These are phyloP conservation scores for Chaetomium tenue DNA, from an alignment of 495 filamentous ascomycete species.

Conservation along the genomic window DNA sequence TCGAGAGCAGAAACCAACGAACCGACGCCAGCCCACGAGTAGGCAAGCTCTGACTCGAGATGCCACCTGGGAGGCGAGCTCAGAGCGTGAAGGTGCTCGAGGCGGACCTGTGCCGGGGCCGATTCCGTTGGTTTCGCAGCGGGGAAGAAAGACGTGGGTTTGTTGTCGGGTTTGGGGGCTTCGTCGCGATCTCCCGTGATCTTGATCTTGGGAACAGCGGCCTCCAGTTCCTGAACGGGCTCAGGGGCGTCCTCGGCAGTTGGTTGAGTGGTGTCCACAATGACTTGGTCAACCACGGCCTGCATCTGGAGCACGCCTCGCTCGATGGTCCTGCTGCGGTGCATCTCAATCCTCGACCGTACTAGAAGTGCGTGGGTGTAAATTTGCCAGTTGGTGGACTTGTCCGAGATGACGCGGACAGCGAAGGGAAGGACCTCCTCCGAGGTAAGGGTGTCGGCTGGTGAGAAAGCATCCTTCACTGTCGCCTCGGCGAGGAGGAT, in stretches of 20 bases:
- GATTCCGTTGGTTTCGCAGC: slow-evolving; percentile 71
- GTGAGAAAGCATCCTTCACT: slow-evolving; percentile 79
- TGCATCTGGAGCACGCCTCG: slow-evolving; percentile 90
- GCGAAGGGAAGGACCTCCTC: slow-evolving; percentile 94
- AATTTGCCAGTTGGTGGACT: slow-evolving; percentile 94
- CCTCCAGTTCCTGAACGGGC: slow-evolving; percentile 17
- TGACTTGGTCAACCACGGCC: slow-evolving; percentile 91
- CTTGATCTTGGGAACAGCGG: slow-evolving; percentile 41
- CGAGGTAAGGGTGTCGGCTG: slow-evolving; percentile 77
- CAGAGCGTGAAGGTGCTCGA: slow-evolving; percentile 79
- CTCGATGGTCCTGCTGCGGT: slow-evolving; percentile 80
- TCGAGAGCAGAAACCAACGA: slow-evolving; percentile 87
- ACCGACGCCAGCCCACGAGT: slow-evolving; percentile 83
- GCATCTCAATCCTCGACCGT: slow-evolving; percentile 83
- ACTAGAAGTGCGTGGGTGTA: slow-evolving; percentile 92
- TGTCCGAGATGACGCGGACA: slow-evolving; percentile 79
- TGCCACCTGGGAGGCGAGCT: slow-evolving; percentile 86
- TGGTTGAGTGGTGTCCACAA: slow-evolving; percentile 72
- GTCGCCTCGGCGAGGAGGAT: slow-evolving; percentile 83
- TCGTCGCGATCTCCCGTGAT: slow-evolving; percentile 34
- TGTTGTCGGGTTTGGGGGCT: slow-evolving; percentile 21
- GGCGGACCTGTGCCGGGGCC: slow-evolving; percentile 69
- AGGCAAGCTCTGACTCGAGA: slow-evolving; percentile 87
- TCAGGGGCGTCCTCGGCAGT: slow-evolving; percentile 18
- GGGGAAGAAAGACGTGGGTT: slow-evolving; percentile 77